Conservation (phyloP, 2,329 filamentous ascomycete species). For the Beauveria asiatica region DNA sequence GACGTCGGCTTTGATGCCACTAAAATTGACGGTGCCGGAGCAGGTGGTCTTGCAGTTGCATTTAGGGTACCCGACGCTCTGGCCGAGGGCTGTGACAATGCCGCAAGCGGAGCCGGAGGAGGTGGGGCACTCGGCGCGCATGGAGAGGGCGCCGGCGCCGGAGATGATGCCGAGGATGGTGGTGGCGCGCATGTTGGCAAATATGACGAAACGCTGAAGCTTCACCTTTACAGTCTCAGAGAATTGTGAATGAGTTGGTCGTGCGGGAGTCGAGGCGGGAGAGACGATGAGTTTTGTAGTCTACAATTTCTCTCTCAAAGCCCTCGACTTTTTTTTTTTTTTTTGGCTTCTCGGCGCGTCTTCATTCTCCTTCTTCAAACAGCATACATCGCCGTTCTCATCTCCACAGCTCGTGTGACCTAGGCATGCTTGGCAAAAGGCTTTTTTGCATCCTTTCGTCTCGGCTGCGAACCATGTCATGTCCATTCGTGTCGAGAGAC, state of each 20-base stretch:
- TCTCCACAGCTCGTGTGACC: neutral
- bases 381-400: neutral
- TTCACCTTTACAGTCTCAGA: neutral
- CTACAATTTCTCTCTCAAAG: neutral
- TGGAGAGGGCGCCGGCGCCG: slow-evolving; percentile 4
- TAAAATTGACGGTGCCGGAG: neutral
- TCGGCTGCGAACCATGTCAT: neutral
- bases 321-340: too few relatives aligned
- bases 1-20: neutral
- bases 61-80: slow-evolving; percentile 3
- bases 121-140: slow-evolving; percentile 8
- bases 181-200: slow-evolving; percentile 3
- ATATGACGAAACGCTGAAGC: neutral
- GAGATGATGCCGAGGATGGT: slow-evolving; percentile 8
- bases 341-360: neutral
- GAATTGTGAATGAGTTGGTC: neutral
- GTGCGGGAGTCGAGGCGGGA: neutral
- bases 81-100: neutral
- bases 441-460: neutral
- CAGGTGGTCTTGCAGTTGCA: slow-evolving; percentile 3
- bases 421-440: neutral
- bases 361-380: neutral
- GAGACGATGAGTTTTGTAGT: neutral
- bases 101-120: slow-evolving; percentile 8
- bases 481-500: neutral